A percentile compares a stretch with the other conserved stretches of the same genome.
Evolutionary conservation across 106 monocot genomes (phyloP).

Genomic region (Iris macrosiphon): DNA sequence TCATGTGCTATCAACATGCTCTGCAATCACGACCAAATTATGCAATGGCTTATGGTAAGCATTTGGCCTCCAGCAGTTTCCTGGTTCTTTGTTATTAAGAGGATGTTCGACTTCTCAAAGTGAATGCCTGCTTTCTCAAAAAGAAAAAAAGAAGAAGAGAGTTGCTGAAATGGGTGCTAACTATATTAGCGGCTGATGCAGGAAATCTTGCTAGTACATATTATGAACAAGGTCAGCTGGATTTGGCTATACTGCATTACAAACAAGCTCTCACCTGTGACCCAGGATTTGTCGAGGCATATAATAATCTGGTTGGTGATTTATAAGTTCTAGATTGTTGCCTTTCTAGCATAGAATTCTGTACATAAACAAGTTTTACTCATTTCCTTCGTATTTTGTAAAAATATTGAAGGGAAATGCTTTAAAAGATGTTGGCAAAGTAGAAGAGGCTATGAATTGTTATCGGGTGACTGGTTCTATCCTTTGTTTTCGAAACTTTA

Average conservation of each 20-base stretch:
- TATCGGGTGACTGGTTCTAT: slow-evolving; percentile 34
- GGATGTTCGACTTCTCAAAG: too few species aligned
- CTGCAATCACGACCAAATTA: slow-evolving; percentile 66
- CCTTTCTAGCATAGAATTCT: too few species aligned
- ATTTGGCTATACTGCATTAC: slow-evolving; percentile 83
- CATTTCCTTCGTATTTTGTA: too few species aligned
- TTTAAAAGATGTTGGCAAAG: slow-evolving; percentile 80
- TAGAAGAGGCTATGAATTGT: slow-evolving; percentile 84
- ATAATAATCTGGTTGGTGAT: slow-evolving; percentile 86
- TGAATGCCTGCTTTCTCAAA: too few species aligned
- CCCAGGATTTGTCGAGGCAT: slow-evolving; percentile 80
- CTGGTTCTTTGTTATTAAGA: not conserved
- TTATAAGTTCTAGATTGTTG: too few species aligned
- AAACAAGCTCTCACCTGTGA: slow-evolving; percentile 81
- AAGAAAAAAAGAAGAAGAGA: not conserved
- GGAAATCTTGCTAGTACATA: slow-evolving; percentile 71
- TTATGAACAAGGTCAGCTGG: slow-evolving; percentile 92
- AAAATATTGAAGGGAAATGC: slow-evolving; percentile 87
- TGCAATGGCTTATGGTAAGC: slow-evolving; percentile 83
- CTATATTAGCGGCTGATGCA: slow-evolving; percentile 38
- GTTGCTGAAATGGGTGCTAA: not conserved
- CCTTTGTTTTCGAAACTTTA: not conserved
- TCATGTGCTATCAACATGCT: slow-evolving; percentile 81
- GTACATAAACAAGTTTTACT: too few species aligned
- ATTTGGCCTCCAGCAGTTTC: not conserved